phyloP scores from a whole-genome alignment of 2,329 filamentous ascomycete genomes.

The Aureobasidium zeae region DNA sequence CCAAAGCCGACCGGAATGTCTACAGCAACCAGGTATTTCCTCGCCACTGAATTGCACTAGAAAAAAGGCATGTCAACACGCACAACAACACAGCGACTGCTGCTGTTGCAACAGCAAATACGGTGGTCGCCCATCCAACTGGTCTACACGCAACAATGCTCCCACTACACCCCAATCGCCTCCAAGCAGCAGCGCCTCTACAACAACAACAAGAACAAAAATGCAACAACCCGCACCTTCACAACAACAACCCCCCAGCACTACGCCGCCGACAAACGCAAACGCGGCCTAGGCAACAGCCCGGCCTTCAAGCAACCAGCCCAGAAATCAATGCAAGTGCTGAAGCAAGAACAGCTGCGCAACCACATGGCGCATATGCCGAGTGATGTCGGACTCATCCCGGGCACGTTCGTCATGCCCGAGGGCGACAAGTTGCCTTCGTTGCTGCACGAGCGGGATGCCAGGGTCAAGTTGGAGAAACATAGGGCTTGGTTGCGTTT shows the following conservation, averaged over 20 bases:
- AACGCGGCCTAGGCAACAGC: no score
- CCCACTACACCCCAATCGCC: neutral
- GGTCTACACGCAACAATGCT: neutral
- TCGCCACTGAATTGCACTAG: no score
- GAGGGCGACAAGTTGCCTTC: conserved; percentile 20
- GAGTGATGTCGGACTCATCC: conserved; percentile 38
- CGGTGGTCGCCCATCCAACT: neutral
- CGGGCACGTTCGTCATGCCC: conserved; percentile 31
- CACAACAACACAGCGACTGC: conserved; percentile 5
- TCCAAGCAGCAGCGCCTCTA: neutral
- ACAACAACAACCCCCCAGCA: neutral
- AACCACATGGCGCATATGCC: conserved; percentile 25
- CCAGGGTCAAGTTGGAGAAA: conserved; percentile 17
- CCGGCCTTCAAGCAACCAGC: conserved; percentile 26
- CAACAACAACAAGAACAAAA: neutral
- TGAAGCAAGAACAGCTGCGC: conserved; percentile 26
- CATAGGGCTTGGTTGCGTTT: conserved; percentile 2
- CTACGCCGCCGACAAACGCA: no score
- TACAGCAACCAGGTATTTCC: no score
- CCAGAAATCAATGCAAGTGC: conserved; percentile 33
- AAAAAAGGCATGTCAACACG: conserved; percentile 7
- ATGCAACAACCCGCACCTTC: neutral
- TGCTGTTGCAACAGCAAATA: neutral
- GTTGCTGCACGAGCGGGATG: conserved; percentile 15
- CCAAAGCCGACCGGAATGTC: no score